Base-by-base conservation (phyloP, 352 stramenopile genomes). In the Pythium inflatum region DNA sequence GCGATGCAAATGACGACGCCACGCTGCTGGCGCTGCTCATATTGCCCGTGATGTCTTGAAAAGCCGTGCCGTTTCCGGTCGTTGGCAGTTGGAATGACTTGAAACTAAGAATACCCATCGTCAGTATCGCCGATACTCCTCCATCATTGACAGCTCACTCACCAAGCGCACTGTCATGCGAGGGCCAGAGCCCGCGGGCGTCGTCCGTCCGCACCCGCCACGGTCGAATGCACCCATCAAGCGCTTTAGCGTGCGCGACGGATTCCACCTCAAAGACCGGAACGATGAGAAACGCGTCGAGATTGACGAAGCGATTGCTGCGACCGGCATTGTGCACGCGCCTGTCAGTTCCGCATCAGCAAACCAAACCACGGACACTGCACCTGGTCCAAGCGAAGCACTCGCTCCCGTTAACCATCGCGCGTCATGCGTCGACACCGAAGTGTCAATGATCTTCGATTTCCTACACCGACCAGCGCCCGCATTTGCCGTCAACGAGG, bases 251-350 rank as follows among this genome's bases (percentile, higher is more conserved):
- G 76, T 91, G 14, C 85, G 85, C 16, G 85, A 92, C 53, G 85
- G 85, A 18, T 92, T 92, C 65, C 85, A 92, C 68, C 55, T 92
- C 11, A 88, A 85, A 51, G 77, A 72, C 4, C 76, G 72, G 46
- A 90, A 89, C 41, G 75, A 85, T 41, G 83, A 89, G 50, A 65
- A 67, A 28, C 63, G 76, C 3, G 74, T 67, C 18, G 73, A 65
- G 40, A 78, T 91, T 24, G 80, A 88, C 51, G 66, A 80, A 27
- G 70, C 77, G 20, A 51, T 89, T 20, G 61, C 53, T 60, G 34
- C 55, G 36, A 5, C 46, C 22, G 62, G 18, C 25, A 53, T 13
- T 13, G 9, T 61, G 34, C 27, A 20, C n/a, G 2, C 48, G 27
- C 13, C 14, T 3, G 48, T 18, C 7, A 13, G 9, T 24, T 22